phyloP scores from a whole-genome alignment of 371 early-diverging fungal species.

The Lichtheimia ornata region DNA sequence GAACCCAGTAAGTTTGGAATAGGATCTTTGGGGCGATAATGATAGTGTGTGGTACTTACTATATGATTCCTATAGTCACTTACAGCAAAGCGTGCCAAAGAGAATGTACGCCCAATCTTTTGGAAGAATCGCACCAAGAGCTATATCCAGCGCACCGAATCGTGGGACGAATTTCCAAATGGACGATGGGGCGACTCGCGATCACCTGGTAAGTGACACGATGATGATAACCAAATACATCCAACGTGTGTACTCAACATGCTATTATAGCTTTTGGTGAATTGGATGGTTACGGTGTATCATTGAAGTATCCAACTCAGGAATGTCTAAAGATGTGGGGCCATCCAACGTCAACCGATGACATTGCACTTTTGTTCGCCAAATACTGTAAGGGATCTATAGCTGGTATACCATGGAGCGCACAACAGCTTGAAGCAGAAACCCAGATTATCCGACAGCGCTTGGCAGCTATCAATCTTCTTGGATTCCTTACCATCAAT shows the following conservation, averaged over 20 bases:
- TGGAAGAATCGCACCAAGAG: slow-evolving; percentile 94
- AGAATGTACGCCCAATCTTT: slow-evolving; percentile 97
- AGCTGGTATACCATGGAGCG: slow-evolving; percentile 90
- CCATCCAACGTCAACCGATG: slow-evolving; percentile 62
- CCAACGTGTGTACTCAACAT: too few relatives aligned
- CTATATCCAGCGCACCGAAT: slow-evolving; percentile 91
- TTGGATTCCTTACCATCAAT: slow-evolving; percentile 94
- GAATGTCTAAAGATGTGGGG: slow-evolving; percentile 82
- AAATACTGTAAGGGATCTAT: slow-evolving; percentile 81
- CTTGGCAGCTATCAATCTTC: slow-evolving; percentile 73
- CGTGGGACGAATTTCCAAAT: slow-evolving; percentile 98
- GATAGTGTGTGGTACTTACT: not conserved
- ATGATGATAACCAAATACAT: too few relatives aligned
- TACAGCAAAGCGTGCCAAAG: slow-evolving; percentile 83
- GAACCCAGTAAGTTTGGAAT: slow-evolving; percentile 69
- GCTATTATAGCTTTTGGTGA: slow-evolving; percentile 74
- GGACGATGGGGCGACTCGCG: slow-evolving; percentile 98
- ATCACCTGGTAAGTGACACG: slow-evolving; percentile 57
- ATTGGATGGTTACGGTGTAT: slow-evolving; percentile 87
- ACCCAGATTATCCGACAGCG: slow-evolving; percentile 75
- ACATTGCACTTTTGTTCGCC: slow-evolving; percentile 78
- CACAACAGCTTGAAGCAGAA: slow-evolving; percentile 84
- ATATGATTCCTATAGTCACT: slow-evolving; percentile 25
- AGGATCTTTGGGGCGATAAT: not conserved
- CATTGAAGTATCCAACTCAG: slow-evolving; percentile 68